Percentiles rank a stretch among this genome's conserved stretches.
These are phyloP conservation scores for Volvox africanus DNA, from an alignment of 139 green algal species.

Conservation along the genomic window DNA sequence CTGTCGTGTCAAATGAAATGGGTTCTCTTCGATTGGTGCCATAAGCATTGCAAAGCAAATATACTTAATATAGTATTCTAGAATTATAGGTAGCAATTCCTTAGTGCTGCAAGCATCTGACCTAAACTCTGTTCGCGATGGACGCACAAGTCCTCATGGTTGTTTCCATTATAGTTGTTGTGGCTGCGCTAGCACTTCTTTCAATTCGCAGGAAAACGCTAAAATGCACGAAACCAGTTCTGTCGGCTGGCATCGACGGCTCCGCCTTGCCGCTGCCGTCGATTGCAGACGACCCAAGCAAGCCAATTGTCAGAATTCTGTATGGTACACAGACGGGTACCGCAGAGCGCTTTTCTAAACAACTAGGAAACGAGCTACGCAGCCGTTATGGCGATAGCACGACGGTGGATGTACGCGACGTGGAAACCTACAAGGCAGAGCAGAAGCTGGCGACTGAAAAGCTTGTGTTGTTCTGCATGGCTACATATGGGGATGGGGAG, in stretches of 20 bases:
- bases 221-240: not conserved
- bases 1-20: too few relatives aligned
- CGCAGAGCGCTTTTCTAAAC: constrained; percentile 88
- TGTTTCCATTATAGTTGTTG: not conserved
- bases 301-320: constrained; percentile 64
- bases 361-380: constrained; percentile 69
- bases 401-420: constrained; percentile 77
- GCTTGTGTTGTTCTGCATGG: constrained; percentile 87
- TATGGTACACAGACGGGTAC: constrained; percentile 71
- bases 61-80: too few relatives aligned
- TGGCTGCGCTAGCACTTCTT: constrained; percentile 22
- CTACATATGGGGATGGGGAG: constrained; percentile 98
- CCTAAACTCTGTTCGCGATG: not conserved
- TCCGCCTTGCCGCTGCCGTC: not conserved
- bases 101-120: too few relatives aligned
- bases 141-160: not conserved
- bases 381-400: constrained; percentile 72
- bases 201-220: constrained; percentile 7
- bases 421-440: constrained; percentile 74
- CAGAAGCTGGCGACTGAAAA: constrained; percentile 72
- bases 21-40: too few relatives aligned
- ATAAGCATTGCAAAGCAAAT: too few relatives aligned
- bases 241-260: not conserved
- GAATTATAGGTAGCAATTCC: too few relatives aligned
- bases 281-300: constrained; percentile 48